These are phyloP conservation scores for Xerocomellus dryophilus DNA, from an alignment of 768 basidiomycete species.

Conservation along the genomic window DNA sequence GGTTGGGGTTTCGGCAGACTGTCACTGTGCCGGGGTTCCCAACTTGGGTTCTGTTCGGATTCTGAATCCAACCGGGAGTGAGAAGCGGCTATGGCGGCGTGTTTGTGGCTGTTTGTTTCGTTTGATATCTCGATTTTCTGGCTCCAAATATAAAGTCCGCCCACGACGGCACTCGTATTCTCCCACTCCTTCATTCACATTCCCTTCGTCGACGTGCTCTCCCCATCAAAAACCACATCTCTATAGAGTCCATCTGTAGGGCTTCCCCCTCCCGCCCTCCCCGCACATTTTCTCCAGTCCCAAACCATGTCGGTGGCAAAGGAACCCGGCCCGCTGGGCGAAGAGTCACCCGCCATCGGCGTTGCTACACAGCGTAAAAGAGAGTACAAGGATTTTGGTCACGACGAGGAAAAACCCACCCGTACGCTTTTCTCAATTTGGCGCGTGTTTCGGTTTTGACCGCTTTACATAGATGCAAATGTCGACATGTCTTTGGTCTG, in stretches of 20 bases:
- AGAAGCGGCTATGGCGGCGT: conserved; percentile 18
- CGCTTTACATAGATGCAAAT: conserved; percentile 59
- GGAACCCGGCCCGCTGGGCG: conserved; percentile 60
- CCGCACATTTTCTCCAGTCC: not conserved
- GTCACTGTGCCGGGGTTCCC: conserved; percentile 29
- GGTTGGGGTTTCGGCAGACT: conserved; percentile 7
- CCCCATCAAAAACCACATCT: conserved; percentile 11
- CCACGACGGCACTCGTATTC: conserved; percentile 25
- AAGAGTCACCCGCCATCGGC: conserved; percentile 38
- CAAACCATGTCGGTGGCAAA: conserved; percentile 47
- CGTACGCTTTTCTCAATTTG: conserved; percentile 44
- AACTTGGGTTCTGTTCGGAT: conserved; percentile 25
- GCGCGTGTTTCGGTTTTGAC: not conserved
- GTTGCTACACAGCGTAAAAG: conserved; percentile 55
- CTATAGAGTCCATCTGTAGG: conserved; percentile 33
- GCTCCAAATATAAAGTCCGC: conserved; percentile 35
- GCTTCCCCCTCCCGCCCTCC: conserved; percentile 11
- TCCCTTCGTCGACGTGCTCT: conserved; percentile 8
- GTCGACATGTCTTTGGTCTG: conserved; percentile 81
- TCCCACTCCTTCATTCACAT: conserved; percentile 32
- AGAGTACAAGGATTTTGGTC: conserved; percentile 85
- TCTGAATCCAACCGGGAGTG: too few relatives aligned
- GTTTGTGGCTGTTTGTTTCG: conserved; percentile 26
- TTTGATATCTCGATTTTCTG: conserved; percentile 29
- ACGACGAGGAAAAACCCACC: conserved; percentile 64